Evolutionary conservation across 2,329 filamentous ascomycete species (phyloP).

Genomic region (Aspergillus novofumigatus): DNA sequence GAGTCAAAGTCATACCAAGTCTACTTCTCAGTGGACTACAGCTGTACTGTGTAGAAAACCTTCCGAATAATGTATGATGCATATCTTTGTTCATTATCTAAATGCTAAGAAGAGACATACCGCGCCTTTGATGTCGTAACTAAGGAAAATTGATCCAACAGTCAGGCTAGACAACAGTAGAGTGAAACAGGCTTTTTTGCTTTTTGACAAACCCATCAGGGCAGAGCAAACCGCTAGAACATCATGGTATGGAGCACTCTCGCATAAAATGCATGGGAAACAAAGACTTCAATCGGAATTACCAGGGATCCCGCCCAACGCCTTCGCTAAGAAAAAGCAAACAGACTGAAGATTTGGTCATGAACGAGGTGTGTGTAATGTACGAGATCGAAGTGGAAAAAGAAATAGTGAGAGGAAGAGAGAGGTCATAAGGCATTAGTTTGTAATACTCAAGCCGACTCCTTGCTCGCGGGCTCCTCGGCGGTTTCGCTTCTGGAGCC

Average conservation of each 20-base stretch:
- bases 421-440: conserved; percentile 17
- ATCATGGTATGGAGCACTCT: neutral
- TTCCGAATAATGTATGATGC: neutral
- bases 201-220: neutral
- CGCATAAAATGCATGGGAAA: neutral
- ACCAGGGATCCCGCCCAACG: conserved; percentile 8
- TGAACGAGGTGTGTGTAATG: neutral
- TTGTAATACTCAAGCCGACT: conserved; percentile 4
- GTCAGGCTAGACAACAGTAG: neutral
- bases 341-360: conserved; percentile 3
- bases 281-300: neutral
- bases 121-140: neutral
- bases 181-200: neutral
- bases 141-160: neutral
- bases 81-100: neutral
- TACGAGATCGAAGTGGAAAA: neutral
- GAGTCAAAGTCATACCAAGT: neutral
- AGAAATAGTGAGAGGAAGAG: conserved; percentile 6
- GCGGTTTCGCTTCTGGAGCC: conserved; percentile 20
- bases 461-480: conserved; percentile 12
- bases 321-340: conserved; percentile 13
- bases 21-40: neutral
- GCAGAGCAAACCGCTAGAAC: neutral
- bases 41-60: neutral
- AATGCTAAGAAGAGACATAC: neutral